Conservation (phyloP, 2,329 filamentous ascomycete genomes). For the Phoma sp. region DNA sequence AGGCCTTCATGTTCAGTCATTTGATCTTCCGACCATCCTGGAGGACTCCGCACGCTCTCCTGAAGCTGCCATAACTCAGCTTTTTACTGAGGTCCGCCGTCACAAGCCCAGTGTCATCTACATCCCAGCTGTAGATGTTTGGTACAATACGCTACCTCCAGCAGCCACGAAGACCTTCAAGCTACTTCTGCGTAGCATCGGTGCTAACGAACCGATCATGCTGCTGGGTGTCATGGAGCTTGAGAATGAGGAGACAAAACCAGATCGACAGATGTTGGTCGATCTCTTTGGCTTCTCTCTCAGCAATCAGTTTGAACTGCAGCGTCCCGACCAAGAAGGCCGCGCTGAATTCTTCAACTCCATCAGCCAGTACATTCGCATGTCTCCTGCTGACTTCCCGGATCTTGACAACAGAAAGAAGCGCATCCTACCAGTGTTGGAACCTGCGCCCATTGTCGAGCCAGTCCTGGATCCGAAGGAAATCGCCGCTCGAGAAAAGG, state of each 20-base stretch:
- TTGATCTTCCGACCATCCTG: slow-evolving; percentile 87
- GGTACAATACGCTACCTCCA: slow-evolving; percentile 76
- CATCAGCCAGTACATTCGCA: slow-evolving; percentile 78
- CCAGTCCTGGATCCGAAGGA: slow-evolving; percentile 61
- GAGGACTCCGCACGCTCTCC: slow-evolving; percentile 81
- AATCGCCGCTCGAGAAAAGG: slow-evolving; percentile 83
- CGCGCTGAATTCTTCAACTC: slow-evolving; percentile 82
- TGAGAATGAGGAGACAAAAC: slow-evolving; percentile 61
- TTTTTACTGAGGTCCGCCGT: slow-evolving; percentile 90
- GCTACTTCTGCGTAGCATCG: slow-evolving; percentile 79
- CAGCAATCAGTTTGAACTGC: slow-evolving; percentile 76
- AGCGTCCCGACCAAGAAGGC: slow-evolving; percentile 69
- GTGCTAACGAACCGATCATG: slow-evolving; percentile 89
- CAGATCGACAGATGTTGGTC: slow-evolving; percentile 70
- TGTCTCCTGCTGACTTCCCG: slow-evolving; percentile 84
- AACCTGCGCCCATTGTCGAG: slow-evolving; percentile 68
- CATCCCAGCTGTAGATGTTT: slow-evolving; percentile 87
- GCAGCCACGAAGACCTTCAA: slow-evolving; percentile 79
- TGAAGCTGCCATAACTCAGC: slow-evolving; percentile 87
- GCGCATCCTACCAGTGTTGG: slow-evolving; percentile 78
- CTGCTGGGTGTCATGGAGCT: slow-evolving; percentile 85
- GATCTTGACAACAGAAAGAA: slow-evolving; percentile 87
- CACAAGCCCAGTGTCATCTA: slow-evolving; percentile 97
- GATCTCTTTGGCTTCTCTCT: slow-evolving; percentile 87
- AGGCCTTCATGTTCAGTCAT: slow-evolving; percentile 91